Conservation (phyloP, 352 stramenopile genomes). For the Globisporangium nagaii region DNA sequence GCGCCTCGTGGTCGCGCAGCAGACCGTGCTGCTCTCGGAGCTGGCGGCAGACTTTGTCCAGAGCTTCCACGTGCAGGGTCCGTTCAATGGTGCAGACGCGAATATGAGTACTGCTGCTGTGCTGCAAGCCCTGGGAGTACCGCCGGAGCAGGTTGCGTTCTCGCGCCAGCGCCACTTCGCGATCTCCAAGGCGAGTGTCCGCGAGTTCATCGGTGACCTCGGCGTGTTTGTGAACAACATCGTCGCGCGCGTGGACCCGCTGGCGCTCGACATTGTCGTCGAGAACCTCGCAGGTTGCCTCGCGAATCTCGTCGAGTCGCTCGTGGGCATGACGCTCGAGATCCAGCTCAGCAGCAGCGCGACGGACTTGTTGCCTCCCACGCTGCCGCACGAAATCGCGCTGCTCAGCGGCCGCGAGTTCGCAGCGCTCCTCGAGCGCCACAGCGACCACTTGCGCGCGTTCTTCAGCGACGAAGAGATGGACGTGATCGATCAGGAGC, state of each 20-base stretch:
- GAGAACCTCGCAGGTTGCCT: conserved; percentile 20
- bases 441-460: conserved; percentile 18
- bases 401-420: conserved; percentile 48
- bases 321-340: conserved; percentile 14
- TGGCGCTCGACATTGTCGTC: conserved; percentile 23
- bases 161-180: conserved; percentile 26
- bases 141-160: neutral
- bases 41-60: conserved; percentile 22
- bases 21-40: conserved; percentile 16
- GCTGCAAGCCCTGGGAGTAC: too few relatives aligned
- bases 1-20: conserved; percentile 10
- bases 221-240: conserved; percentile 35
- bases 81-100: neutral
- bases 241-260: conserved; percentile 11
- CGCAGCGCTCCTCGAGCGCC: conserved; percentile 24
- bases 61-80: conserved; percentile 30
- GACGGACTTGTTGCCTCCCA: conserved; percentile 19
- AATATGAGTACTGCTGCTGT: too few relatives aligned
- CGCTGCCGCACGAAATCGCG: conserved; percentile 43
- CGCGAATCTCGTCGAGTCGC: conserved; percentile 21
- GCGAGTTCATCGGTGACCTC: conserved; percentile 38
- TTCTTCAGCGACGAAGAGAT: conserved; percentile 27
- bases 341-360: neutral
- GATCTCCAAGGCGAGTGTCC: conserved; percentile 23
- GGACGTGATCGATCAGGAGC: conserved; percentile 30